Evolutionary conservation across 2,329 filamentous ascomycete genomes (phyloP).

Genomic region (Apiospora arundinis): DNA sequence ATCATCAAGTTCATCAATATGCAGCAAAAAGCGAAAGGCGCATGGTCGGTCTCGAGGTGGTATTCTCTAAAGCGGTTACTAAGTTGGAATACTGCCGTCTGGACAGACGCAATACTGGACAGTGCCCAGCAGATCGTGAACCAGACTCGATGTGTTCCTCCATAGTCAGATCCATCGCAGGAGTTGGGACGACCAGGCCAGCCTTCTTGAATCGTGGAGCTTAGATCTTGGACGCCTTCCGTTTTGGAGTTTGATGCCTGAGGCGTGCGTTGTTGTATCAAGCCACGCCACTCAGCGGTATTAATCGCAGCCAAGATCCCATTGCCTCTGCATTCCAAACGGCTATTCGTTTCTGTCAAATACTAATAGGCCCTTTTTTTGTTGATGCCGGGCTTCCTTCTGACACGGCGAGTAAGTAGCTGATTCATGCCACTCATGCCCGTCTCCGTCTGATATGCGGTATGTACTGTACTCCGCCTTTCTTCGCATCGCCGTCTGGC

Average conservation of each 20-base stretch:
- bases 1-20: background rate
- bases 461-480: background rate
- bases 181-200: background rate
- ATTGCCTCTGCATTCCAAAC: background rate
- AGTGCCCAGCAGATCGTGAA: background rate
- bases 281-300: background rate
- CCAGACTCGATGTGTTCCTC: background rate
- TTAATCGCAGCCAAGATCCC: background rate
- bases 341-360: slow-evolving; percentile 7
- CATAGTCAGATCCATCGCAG: background rate
- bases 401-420: background rate
- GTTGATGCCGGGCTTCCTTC: background rate
- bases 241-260: slow-evolving; percentile 4
- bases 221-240: background rate
- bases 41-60: slow-evolving; percentile 11
- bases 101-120: slow-evolving; percentile 9
- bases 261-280: slow-evolving; percentile 3
- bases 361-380: background rate
- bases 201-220: slow-evolving; percentile 1
- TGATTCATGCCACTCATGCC: background rate
- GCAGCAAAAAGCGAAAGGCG: slow-evolving; percentile 2
- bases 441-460: background rate
- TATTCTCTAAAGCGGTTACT: background rate
- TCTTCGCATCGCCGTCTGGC: background rate
- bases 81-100: background rate